Evolutionary conservation across 148 eudicot genomes (phyloP).

Genomic region (Silene uniflora): DNA sequence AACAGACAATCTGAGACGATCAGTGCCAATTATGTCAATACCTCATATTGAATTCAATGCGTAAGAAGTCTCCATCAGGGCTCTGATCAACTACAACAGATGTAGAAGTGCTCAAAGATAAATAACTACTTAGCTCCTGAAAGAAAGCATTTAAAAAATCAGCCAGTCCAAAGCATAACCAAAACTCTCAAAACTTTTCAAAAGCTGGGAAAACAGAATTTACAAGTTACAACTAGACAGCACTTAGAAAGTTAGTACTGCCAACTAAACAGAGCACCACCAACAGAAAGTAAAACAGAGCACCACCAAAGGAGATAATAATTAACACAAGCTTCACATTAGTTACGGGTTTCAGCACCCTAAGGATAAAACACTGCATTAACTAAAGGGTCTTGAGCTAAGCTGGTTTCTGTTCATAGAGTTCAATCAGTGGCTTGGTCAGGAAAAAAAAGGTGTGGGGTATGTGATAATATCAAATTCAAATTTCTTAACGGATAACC

Average conservation of each 20-base stretch:
- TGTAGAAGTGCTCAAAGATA: constrained; percentile 72
- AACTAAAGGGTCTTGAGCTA: background rate
- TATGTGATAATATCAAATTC: no score
- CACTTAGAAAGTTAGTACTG: background rate
- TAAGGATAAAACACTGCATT: background rate
- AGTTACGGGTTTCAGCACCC: background rate
- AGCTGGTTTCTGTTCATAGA: background rate
- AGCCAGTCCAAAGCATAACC: constrained; percentile 6
- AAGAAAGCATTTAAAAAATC: constrained; percentile 20
- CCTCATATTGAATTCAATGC: constrained; percentile 85
- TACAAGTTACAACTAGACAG: background rate
- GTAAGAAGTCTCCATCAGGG: constrained; percentile 59
- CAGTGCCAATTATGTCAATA: constrained; percentile 4
- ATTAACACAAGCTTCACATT: background rate
- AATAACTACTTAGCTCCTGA: constrained; percentile 78
- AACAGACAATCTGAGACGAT: background rate
- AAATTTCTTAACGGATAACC: no score
- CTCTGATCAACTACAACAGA: constrained; percentile 72
- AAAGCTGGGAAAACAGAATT: background rate
- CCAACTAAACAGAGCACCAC: background rate
- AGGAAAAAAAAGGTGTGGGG: no score
- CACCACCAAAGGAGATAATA: background rate
- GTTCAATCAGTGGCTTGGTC: background rate
- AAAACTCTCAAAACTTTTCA: background rate
- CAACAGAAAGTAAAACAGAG: background rate